phyloP scores from a whole-genome alignment of 176 grass and related monocot genomes.

The Areca catechu region DNA sequence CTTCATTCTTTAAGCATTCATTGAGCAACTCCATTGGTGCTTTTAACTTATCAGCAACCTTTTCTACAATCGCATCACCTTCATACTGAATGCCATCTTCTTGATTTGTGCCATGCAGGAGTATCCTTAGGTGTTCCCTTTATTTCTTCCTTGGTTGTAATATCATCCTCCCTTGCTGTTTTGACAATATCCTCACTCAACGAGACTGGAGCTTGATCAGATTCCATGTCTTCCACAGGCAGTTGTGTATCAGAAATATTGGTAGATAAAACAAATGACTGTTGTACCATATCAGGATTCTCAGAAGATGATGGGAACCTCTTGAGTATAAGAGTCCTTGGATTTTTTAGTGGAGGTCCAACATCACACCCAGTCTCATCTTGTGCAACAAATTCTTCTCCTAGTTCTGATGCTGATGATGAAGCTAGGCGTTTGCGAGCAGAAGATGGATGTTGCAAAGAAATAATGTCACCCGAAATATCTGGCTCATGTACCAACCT shows the following conservation, averaged over 20 bases:
- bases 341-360: constrained; percentile 70
- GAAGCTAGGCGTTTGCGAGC: constrained; percentile 55
- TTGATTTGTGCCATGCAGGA: constrained; percentile 25
- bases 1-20: constrained; percentile 8
- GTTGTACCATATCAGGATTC: constrained; percentile 27
- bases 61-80: constrained; percentile 27
- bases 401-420: constrained; percentile 18
- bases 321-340: constrained; percentile 58
- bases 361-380: constrained; percentile 30
- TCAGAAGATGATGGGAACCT: constrained; percentile 19
- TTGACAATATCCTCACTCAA: constrained; percentile 34
- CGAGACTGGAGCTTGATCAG: constrained; percentile 37
- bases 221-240: constrained; percentile 50
- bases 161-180: constrained; percentile 41
- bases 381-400: constrained; percentile 33
- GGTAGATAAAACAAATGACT: constrained; percentile 17
- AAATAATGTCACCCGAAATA: constrained; percentile 22
- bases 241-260: constrained; percentile 37
- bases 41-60: constrained; percentile 29
- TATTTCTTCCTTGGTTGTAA: constrained; percentile 44
- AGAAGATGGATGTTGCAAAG: constrained; percentile 23
- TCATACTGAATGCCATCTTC: constrained; percentile 49
- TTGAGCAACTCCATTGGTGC: constrained; percentile 17
- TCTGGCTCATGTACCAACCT: constrained; percentile 36
- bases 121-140: constrained; percentile 29